Conservation (phyloP, 768 basidiomycete species). For the Lanmaoa pseudosensibilis region DNA sequence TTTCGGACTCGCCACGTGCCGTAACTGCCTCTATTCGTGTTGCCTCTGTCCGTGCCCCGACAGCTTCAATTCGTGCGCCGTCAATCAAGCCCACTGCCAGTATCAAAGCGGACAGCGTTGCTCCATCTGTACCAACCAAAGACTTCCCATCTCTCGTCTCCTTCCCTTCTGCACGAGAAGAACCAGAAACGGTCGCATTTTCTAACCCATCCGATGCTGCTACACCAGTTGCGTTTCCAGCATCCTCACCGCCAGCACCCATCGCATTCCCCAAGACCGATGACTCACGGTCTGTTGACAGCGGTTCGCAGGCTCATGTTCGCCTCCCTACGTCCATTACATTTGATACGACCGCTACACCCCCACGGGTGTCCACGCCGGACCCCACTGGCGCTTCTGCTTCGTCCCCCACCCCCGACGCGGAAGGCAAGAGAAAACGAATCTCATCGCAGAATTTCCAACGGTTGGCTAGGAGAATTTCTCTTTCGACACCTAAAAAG, state of each 20-base stretch:
- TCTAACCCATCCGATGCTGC: conserved; percentile 16
- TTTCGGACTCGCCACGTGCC: conserved; percentile 18
- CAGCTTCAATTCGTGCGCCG: conserved; percentile 19
- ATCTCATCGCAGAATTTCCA: conserved; percentile 88
- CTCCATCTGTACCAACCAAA: conserved; percentile 30
- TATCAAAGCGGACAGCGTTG: conserved; percentile 22
- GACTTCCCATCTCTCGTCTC: conserved; percentile 30
- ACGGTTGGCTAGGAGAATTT: conserved; percentile 72
- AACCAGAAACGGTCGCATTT: conserved; percentile 8
- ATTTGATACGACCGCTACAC: conserved; percentile 58
- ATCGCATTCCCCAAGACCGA: conserved; percentile 45
- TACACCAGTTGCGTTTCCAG: conserved; percentile 36
- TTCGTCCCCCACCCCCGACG: conserved; percentile 61
- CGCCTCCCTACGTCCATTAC: conserved; percentile 47
- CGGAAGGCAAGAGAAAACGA: conserved; percentile 77
- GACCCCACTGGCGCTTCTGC: conserved; percentile 61
- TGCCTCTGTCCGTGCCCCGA: conserved; percentile 15
- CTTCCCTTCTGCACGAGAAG: conserved; percentile 34
- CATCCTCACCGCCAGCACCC: conserved; percentile 33
- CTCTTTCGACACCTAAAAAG: conserved; percentile 58
- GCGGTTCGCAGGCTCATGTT: conserved; percentile 26
- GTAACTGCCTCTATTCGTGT: conserved; percentile 18
- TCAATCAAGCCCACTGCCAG: conserved; percentile 27
- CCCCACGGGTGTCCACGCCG: conserved; percentile 71
- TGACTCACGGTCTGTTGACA: conserved; percentile 32